Percentiles rank a stretch among this genome's conserved stretches.
Conservation (phyloP, 495 filamentous ascomycete species). For the Neurospora africana region DNA sequence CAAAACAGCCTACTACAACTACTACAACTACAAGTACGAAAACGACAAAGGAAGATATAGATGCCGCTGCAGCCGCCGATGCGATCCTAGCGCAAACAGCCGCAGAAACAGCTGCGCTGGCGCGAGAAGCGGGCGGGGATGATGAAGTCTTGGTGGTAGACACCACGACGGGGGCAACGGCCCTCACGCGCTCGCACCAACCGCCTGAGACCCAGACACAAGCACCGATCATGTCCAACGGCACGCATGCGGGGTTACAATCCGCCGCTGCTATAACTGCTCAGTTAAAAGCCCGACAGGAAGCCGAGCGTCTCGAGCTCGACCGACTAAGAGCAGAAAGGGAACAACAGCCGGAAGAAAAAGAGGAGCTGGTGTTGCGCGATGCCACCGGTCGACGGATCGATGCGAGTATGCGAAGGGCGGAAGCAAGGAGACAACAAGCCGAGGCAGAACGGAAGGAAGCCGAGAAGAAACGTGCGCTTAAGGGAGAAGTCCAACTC, state of each 20-base stretch:
- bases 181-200: background rate
- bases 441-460: slow-evolving; percentile 61
- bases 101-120: slow-evolving; percentile 46
- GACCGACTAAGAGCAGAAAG: slow-evolving; percentile 27
- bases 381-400: slow-evolving; percentile 88
- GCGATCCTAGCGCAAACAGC: slow-evolving; percentile 70
- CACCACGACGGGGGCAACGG: background rate
- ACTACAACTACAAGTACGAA: slow-evolving; percentile 10
- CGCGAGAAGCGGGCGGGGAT: slow-evolving; percentile 35
- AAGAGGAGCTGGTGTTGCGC: slow-evolving; percentile 78
- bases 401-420: slow-evolving; percentile 80
- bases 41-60: slow-evolving; percentile 21
- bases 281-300: slow-evolving; percentile 48
- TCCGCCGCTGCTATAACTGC: slow-evolving; percentile 68
- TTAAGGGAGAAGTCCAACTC: slow-evolving; percentile 77
- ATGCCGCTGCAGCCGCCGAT: slow-evolving; percentile 61
- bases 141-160: slow-evolving; percentile 4
- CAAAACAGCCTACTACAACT: background rate
- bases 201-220: background rate
- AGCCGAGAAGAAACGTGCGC: slow-evolving; percentile 47
- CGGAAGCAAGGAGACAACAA: slow-evolving; percentile 64
- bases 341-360: slow-evolving; percentile 14
- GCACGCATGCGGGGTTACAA: slow-evolving; percentile 78
- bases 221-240: slow-evolving; percentile 60
- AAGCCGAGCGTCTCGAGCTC: slow-evolving; percentile 38